These are phyloP conservation scores for Hymenoscyphus albidus DNA, from an alignment of 2,329 filamentous ascomycete species.

Conservation along the genomic window DNA sequence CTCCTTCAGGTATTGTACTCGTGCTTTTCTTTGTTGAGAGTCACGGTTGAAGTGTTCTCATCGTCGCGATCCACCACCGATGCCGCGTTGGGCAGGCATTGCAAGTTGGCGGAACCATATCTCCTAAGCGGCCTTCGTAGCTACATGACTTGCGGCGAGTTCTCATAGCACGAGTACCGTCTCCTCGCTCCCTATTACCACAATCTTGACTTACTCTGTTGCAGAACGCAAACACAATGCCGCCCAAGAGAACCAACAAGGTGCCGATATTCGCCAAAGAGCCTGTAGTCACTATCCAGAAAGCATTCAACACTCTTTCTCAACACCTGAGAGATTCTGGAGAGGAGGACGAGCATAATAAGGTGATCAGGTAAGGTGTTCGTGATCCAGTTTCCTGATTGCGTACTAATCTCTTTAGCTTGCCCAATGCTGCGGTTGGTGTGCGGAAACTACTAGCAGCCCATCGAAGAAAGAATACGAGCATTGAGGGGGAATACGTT, in stretches of 20 bases:
- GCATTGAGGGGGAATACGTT: slow-evolving; percentile 12
- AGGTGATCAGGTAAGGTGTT: slow-evolving; percentile 16
- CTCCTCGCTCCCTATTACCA: neutral
- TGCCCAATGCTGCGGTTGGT: neutral
- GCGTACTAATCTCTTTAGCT: slow-evolving; percentile 5
- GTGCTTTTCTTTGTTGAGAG: neutral
- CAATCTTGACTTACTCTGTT: neutral
- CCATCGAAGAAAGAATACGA: slow-evolving; percentile 9
- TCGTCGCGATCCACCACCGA: neutral
- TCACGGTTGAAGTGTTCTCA: neutral
- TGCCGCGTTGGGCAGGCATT: neutral
- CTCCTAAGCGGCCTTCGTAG: neutral
- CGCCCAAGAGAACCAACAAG: neutral
- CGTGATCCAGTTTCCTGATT: neutral
- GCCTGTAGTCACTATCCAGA: neutral
- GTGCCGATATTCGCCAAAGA: neutral
- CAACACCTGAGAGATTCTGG: slow-evolving; percentile 10
- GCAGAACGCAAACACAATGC: neutral
- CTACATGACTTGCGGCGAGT: neutral
- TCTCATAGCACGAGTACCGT: neutral
- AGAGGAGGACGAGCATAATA: neutral
- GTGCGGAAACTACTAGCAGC: slow-evolving; percentile 15
- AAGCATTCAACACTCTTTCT: slow-evolving; percentile 16
- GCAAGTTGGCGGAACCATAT: neutral
- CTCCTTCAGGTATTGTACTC: neutral